These are phyloP conservation scores for Boletus reticuloceps DNA, from an alignment of 768 basidiomycete species.

Conservation along the genomic window DNA sequence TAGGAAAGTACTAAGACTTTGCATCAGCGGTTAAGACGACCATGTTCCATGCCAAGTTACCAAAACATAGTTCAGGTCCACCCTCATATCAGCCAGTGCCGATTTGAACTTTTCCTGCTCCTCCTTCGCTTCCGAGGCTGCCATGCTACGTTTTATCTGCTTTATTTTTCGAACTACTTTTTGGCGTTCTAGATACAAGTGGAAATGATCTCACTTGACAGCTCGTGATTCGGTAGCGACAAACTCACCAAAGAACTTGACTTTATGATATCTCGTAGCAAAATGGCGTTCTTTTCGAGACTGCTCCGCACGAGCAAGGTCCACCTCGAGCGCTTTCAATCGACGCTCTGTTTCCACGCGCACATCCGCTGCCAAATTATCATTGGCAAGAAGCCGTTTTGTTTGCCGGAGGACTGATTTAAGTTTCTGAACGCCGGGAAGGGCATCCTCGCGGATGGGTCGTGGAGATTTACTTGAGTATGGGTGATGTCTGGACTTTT, in stretches of 20 bases:
- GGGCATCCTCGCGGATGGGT: constrained; percentile 11
- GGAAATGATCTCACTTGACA: not conserved
- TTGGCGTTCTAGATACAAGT: constrained; percentile 63
- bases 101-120: constrained; percentile 43
- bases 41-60: constrained; percentile 37
- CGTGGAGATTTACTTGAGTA: constrained; percentile 12
- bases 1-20: constrained; percentile 71
- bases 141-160: constrained; percentile 58
- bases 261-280: constrained; percentile 79
- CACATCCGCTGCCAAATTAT: constrained; percentile 81
- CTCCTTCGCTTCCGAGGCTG: constrained; percentile 34
- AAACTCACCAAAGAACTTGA: constrained; percentile 90
- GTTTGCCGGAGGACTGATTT: constrained; percentile 86
- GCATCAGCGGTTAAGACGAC: not conserved
- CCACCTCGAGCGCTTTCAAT: constrained; percentile 69
- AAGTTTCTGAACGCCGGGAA: constrained; percentile 79
- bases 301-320: constrained; percentile 62
- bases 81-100: constrained; percentile 60
- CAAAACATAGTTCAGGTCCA: constrained; percentile 89
- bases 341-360: constrained; percentile 80
- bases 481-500: constrained; percentile 9
- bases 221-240: not conserved
- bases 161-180: constrained; percentile 79
- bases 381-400: constrained; percentile 78
- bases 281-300: constrained; percentile 68